Conservation (phyloP, 176 grass and related monocot genomes). For the Alopecurus myosuroides region DNA sequence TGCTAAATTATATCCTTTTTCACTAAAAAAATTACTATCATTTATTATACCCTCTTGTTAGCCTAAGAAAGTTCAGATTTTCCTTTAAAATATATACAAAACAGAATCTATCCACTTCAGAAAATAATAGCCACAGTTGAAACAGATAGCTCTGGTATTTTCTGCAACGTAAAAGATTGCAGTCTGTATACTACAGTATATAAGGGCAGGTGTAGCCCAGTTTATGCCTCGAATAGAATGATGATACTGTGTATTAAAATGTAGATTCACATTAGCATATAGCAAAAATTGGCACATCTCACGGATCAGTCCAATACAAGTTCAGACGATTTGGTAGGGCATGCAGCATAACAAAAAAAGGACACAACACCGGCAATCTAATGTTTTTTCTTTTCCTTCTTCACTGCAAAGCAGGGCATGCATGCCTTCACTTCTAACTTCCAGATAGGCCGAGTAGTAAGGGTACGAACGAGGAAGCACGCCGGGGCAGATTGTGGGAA, state of each 20-base stretch:
- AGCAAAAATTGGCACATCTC: constrained; percentile 13
- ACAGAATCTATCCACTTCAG: not conserved
- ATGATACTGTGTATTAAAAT: not conserved
- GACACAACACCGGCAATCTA: not conserved
- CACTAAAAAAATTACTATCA: not conserved
- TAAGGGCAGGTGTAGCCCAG: not conserved
- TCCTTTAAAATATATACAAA: not conserved
- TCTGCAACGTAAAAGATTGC: not conserved
- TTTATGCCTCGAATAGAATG: not conserved
- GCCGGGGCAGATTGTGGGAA: not conserved
- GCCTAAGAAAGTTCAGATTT: not conserved
- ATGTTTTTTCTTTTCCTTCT: not conserved
- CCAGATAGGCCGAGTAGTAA: not conserved
- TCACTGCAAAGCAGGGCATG: not conserved
- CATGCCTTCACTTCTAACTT: not conserved
- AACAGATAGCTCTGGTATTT: not conserved
- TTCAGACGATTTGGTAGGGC: not conserved
- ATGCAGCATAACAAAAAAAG: not conserved
- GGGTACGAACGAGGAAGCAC: not conserved
- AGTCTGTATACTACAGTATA: not conserved
- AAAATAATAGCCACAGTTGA: not conserved
- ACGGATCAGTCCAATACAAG: constrained; percentile 12
- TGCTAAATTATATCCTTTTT: not conserved
- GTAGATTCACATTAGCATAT: not conserved
- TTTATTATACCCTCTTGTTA: not conserved